These are phyloP conservation scores for Trematosphaeria pertusa DNA, from an alignment of 2,329 filamentous ascomycete genomes.

Conservation along the genomic window DNA sequence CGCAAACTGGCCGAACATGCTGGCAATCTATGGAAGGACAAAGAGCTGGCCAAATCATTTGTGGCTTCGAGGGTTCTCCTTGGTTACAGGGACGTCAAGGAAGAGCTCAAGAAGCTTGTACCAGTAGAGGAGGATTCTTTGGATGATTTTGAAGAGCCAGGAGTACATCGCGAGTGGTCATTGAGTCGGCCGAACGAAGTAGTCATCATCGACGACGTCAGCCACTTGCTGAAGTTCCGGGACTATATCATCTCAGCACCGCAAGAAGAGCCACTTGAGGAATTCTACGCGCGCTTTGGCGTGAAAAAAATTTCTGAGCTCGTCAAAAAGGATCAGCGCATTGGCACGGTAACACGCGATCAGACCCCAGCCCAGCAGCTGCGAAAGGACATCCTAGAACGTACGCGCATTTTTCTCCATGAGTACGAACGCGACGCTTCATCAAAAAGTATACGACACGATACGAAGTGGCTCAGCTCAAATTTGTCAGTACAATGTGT, in stretches of 20 bases:
- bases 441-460: conserved; percentile 73
- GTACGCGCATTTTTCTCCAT: conserved; percentile 88
- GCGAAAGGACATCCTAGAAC: conserved; percentile 82
- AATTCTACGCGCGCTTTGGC: conserved; percentile 83
- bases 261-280: conserved; percentile 85
- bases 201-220: conserved; percentile 61
- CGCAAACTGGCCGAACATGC: conserved; percentile 80
- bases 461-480: conserved; percentile 88
- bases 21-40: conserved; percentile 75
- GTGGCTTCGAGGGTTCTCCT: conserved; percentile 78
- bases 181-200: conserved; percentile 80
- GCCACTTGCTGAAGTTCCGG: conserved; percentile 82
- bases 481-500: conserved; percentile 81
- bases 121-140: conserved; percentile 48
- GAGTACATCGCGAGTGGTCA: conserved; percentile 73
- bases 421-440: conserved; percentile 73
- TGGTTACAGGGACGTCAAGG: conserved; percentile 76
- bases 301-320: conserved; percentile 76
- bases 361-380: conserved; percentile 73
- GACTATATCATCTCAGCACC: conserved; percentile 84
- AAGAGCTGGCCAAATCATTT: conserved; percentile 77
- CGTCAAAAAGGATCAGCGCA: conserved; percentile 77
- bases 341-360: conserved; percentile 71
- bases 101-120: conserved; percentile 56
- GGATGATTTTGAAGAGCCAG: conserved; percentile 55